Conservation (phyloP, 768 basidiomycete species). For the Nevesoporus exiguus region DNA sequence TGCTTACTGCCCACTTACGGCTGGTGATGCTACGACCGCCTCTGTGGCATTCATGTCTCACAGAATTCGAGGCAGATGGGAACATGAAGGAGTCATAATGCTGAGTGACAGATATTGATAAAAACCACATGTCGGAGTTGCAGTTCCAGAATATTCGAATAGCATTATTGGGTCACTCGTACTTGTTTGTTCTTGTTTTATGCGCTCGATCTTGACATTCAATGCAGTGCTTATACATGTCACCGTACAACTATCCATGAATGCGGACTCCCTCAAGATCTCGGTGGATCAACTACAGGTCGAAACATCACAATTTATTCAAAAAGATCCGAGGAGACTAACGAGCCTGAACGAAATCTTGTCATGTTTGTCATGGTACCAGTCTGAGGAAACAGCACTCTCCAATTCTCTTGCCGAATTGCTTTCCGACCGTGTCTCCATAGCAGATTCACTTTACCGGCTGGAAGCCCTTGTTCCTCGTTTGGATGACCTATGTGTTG, state of each 20-base stretch:
- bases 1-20: no score
- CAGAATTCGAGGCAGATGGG: no score
- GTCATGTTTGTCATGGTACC: conserved; percentile 67
- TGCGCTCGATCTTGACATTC: neutral
- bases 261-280: conserved; percentile 6
- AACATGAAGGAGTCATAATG: no score
- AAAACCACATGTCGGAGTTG: no score
- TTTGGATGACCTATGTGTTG: conserved; percentile 58
- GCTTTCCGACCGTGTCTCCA: conserved; percentile 64
- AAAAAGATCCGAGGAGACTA: conserved; percentile 37
- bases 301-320: conserved; percentile 4
- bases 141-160: no score
- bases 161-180: no score
- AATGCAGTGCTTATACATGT: neutral
- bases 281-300: conserved; percentile 6
- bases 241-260: conserved; percentile 6
- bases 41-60: no score
- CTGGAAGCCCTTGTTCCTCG: conserved; percentile 58
- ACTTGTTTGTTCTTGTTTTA: neutral
- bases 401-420: conserved; percentile 70
- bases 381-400: conserved; percentile 75
- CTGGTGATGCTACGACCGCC: no score
- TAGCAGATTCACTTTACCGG: conserved; percentile 57
- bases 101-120: no score
- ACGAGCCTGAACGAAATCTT: conserved; percentile 68